Conservation (phyloP, 2,329 filamentous ascomycete species). For the Microdochium trichocladiopsis region DNA sequence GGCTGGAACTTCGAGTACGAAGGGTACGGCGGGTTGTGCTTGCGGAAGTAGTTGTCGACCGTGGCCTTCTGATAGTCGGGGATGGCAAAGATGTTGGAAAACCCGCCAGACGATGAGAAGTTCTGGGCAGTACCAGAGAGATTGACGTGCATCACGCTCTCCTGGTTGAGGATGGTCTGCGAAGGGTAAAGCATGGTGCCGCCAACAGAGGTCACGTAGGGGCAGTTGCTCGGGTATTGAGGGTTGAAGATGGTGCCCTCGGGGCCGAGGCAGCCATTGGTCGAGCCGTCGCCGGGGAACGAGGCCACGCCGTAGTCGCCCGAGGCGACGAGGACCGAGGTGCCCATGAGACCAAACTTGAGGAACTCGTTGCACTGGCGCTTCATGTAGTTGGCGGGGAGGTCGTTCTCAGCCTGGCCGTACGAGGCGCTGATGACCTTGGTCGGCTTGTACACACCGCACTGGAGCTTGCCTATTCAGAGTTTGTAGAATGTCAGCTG, state of each 20-base stretch:
- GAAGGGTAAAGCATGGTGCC: constrained; percentile 12
- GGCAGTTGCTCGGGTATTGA: constrained; percentile 36
- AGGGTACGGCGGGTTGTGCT: constrained; percentile 1
- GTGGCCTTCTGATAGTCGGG: constrained; percentile 30
- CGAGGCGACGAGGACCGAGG: constrained; percentile 25
- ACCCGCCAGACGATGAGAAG: constrained; percentile 30
- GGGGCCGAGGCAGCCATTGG: constrained; percentile 24
- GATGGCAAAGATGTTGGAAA: constrained; percentile 32
- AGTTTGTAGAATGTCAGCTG: too few relatives aligned
- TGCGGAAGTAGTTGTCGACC: constrained; percentile 29
- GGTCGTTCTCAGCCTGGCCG: constrained; percentile 34
- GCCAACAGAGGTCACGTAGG: constrained; percentile 40
- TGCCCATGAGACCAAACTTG: constrained; percentile 29
- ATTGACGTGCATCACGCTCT: constrained; percentile 11
- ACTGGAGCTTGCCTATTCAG: constrained; percentile 6
- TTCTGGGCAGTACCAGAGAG: constrained; percentile 9
- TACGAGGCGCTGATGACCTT: constrained; percentile 42
- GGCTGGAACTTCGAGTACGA: constrained; percentile 1
- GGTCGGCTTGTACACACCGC: constrained; percentile 27
- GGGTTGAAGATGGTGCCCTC: constrained; percentile 31
- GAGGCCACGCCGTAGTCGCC: constrained; percentile 26
- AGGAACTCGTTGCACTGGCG: constrained; percentile 28
- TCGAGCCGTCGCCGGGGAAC: constrained; percentile 7
- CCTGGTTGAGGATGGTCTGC: constrained; percentile 6
- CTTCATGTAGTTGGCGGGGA: constrained; percentile 36